Evolutionary conservation across 2,329 filamentous ascomycete species (phyloP).

Genomic region (Cytospora leucostoma): DNA sequence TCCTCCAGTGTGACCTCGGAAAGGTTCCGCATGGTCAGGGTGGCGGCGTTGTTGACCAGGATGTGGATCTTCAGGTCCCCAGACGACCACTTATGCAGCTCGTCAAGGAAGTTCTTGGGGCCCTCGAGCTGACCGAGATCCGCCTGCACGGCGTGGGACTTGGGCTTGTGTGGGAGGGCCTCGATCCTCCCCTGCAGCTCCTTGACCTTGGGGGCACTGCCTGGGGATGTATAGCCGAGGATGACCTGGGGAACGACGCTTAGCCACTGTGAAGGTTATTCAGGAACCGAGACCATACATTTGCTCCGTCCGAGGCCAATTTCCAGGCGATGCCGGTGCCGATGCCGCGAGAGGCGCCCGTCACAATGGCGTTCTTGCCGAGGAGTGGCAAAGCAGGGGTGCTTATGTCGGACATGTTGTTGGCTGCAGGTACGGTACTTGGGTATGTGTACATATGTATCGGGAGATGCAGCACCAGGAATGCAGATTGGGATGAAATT

Average conservation of each 20-base stretch:
- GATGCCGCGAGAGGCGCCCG: conserved; percentile 35
- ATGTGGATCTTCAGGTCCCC: conserved; percentile 31
- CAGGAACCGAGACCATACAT: conserved; percentile 22
- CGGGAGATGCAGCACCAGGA: too few species aligned
- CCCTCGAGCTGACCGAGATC: conserved; percentile 33
- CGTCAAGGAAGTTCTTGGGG: conserved; percentile 29
- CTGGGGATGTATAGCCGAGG: conserved; percentile 64
- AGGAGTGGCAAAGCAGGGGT: conserved; percentile 30
- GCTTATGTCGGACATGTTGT: background rate
- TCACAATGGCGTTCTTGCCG: conserved; percentile 46
- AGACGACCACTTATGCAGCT: conserved; percentile 28
- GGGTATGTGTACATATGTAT: too few species aligned
- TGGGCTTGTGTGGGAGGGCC: conserved; percentile 43
- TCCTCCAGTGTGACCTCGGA: conserved; percentile 48
- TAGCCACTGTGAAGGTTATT: background rate
- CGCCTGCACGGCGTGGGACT: conserved; percentile 27
- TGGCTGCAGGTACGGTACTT: too few species aligned
- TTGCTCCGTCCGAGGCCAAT: conserved; percentile 38
- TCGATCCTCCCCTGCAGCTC: conserved; percentile 62
- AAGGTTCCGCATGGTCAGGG: conserved; percentile 38
- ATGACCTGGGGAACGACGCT: conserved; percentile 38
- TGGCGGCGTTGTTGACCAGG: conserved; percentile 43
- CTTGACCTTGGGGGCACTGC: conserved; percentile 62
- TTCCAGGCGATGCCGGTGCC: conserved; percentile 41
- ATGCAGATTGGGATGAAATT: too few species aligned